These are phyloP conservation scores for Acorus gramineus DNA, from an alignment of 106 monocot genomes.

Conservation along the genomic window DNA sequence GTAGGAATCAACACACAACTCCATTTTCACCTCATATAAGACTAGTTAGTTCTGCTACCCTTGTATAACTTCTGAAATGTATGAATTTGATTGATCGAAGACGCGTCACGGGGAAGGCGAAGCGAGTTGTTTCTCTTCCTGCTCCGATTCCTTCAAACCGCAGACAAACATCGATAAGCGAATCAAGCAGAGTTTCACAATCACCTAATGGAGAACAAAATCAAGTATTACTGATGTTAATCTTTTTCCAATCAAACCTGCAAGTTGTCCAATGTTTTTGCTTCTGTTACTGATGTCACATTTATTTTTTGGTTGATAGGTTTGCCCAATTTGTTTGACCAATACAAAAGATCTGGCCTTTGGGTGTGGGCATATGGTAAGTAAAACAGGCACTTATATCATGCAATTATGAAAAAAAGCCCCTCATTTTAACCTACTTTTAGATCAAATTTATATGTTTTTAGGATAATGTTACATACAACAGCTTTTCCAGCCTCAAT, in stretches of 20 bases:
- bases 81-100: conserved; percentile 3
- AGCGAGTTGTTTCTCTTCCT: conserved; percentile 29
- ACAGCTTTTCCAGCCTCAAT: neutral
- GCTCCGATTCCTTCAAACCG: conserved; percentile 22
- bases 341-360: conserved; percentile 49
- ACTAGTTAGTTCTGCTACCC: no score
- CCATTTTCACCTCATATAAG: neutral
- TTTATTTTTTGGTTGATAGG: conserved; percentile 9
- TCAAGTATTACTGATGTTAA: conserved; percentile 10
- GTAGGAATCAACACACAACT: conserved; percentile 15
- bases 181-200: neutral
- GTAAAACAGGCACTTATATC: neutral
- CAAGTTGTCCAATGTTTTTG: neutral
- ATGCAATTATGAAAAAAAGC: neutral
- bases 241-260: neutral
- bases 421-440: neutral
- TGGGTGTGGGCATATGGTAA: conserved; percentile 72
- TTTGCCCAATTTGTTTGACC: conserved; percentile 57
- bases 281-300: neutral
- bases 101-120: conserved; percentile 30
- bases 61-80: no score
- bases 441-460: no score
- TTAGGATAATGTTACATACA: no score
- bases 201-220: conserved; percentile 13
- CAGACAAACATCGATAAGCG: conserved; percentile 17